Percentiles rank a stretch among this genome's conserved stretches.
Evolutionary conservation across 495 filamentous ascomycete species (phyloP).

Genomic region (Talaromyces nanjingensis): DNA sequence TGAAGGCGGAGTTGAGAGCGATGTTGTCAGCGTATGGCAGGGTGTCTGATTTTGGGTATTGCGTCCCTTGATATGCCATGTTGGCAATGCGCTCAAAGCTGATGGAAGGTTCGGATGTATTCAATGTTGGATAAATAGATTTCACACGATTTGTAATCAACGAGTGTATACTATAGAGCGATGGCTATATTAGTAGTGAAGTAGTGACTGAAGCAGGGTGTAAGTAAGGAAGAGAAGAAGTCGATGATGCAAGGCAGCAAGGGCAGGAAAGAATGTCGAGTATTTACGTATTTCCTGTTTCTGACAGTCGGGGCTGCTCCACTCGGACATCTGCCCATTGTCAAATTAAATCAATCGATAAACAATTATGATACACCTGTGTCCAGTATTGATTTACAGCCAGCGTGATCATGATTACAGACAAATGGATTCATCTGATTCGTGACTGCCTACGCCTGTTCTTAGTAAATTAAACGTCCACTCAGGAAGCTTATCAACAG

Average conservation of each 20-base stretch:
- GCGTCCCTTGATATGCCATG: not conserved
- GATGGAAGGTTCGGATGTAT: not conserved
- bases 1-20: not conserved
- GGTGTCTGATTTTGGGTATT: not conserved
- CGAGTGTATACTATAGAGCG: not conserved
- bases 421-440: too few relatives aligned
- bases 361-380: too few relatives aligned
- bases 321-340: not conserved
- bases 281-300: constrained; percentile 1
- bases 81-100: not conserved
- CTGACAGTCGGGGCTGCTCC: not conserved
- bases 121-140: not conserved
- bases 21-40: not conserved
- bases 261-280: not conserved
- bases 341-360: not conserved
- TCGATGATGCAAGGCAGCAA: not conserved
- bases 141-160: not conserved
- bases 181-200: not conserved
- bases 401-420: too few relatives aligned
- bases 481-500: not conserved
- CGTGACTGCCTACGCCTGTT: too few relatives aligned
- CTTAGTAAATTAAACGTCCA: not conserved
- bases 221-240: not conserved
- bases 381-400: too few relatives aligned
- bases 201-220: not conserved